These are phyloP conservation scores for Pythium rishiriense DNA, from an alignment of 352 stramenopile genomes.

Conservation along the genomic window DNA sequence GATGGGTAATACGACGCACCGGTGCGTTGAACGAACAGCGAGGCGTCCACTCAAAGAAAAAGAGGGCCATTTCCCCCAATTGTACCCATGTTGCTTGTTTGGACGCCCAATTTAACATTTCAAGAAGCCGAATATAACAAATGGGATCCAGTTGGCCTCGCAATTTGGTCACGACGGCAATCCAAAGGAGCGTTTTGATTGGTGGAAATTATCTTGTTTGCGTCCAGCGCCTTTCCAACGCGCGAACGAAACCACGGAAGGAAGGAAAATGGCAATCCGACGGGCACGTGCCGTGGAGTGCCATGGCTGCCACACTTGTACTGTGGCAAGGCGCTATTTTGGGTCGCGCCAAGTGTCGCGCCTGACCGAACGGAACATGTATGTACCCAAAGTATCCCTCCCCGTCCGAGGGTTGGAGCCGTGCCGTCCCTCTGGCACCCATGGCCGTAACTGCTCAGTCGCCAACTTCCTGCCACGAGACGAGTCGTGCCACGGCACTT, in stretches of 20 bases:
- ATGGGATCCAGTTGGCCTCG: constrained; percentile 3
- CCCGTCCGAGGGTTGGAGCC: too few species aligned
- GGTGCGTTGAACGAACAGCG: too few species aligned
- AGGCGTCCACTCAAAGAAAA: too few species aligned
- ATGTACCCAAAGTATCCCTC: not conserved
- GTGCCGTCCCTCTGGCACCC: not conserved
- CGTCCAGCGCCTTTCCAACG: not conserved
- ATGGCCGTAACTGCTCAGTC: constrained; percentile 9
- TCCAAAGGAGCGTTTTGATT: not conserved
- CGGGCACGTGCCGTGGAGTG: too few species aligned
- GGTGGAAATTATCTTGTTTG: not conserved
- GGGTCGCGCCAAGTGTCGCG: not conserved
- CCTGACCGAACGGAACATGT: not conserved
- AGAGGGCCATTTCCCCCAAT: not conserved
- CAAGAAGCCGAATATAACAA: not conserved
- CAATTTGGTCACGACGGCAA: constrained; percentile 11
- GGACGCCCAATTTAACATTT: constrained; percentile 4
- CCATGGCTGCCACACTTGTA: not conserved
- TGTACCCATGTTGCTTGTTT: not conserved
- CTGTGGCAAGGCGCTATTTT: constrained; percentile 1
- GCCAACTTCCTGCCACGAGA: constrained; percentile 8
- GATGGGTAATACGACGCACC: too few species aligned
- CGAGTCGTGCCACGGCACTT: not conserved
- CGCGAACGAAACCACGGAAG: constrained; percentile 10
- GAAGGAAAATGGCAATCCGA: too few species aligned